Conservation (phyloP, 2,329 filamentous ascomycete species). For the Claviceps digitariae region DNA sequence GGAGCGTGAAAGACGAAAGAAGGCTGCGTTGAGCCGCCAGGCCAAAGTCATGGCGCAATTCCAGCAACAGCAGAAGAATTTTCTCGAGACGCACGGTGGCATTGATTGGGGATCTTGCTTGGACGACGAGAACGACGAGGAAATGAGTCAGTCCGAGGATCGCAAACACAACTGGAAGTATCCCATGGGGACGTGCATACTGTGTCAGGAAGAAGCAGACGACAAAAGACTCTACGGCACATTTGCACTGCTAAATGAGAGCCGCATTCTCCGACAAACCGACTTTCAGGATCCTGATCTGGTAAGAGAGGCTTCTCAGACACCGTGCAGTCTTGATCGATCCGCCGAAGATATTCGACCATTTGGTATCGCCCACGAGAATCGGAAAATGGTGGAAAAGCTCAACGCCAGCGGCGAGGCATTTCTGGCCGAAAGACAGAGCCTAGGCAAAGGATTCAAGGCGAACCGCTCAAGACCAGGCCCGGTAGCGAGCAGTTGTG, state of each 20-base stretch:
- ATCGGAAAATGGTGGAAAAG: slow-evolving; percentile 64
- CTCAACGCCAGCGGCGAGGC: slow-evolving; percentile 58
- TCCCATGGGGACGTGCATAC: slow-evolving; percentile 81
- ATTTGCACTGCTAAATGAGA: slow-evolving; percentile 80
- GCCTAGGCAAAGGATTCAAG: slow-evolving; percentile 81
- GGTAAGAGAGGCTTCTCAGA: slow-evolving; percentile 67
- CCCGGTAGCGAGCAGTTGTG: slow-evolving; percentile 80
- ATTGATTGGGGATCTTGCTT: slow-evolving; percentile 76
- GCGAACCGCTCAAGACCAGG: slow-evolving; percentile 52
- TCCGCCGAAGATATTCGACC: slow-evolving; percentile 73
- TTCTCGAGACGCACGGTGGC: slow-evolving; percentile 75
- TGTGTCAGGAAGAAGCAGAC: slow-evolving; percentile 92
- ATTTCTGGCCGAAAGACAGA: slow-evolving; percentile 62
- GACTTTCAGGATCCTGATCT: slow-evolving; percentile 70
- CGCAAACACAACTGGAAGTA: slow-evolving; percentile 66
- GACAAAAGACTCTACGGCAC: slow-evolving; percentile 83
- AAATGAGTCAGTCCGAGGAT: slow-evolving; percentile 42
- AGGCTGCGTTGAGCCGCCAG: slow-evolving; percentile 77
- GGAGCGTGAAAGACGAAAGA: slow-evolving; percentile 75
- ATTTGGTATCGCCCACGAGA: slow-evolving; percentile 83
- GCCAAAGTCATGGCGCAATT: slow-evolving; percentile 96
- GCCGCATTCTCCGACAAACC: slow-evolving; percentile 75
- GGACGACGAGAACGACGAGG: slow-evolving; percentile 61
- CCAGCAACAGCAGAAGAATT: slow-evolving; percentile 92
- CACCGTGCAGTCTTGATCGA: slow-evolving; percentile 69